A percentile compares a stretch with the other conserved stretches of the same genome.
phyloP scores from a whole-genome alignment of 108 stramenopile genomes.

The Seminavis robusta region DNA sequence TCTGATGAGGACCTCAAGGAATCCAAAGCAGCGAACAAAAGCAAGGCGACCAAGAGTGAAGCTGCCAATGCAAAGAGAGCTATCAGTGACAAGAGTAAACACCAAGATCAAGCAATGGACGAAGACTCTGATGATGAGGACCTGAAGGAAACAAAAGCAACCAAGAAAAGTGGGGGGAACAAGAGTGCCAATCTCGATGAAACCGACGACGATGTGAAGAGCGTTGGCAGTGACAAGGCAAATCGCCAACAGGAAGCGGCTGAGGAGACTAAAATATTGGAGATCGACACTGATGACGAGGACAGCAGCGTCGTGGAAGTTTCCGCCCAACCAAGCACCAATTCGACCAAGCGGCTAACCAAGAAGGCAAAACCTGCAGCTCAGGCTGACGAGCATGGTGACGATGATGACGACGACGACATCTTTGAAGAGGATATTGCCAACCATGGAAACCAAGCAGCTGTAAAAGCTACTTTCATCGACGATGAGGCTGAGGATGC shows the following conservation, averaged over 20 bases:
- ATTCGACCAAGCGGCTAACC: background rate
- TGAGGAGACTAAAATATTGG: background rate
- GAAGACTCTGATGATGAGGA: background rate
- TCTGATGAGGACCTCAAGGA: too few relatives aligned
- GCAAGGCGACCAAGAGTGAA: background rate
- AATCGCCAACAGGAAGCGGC: background rate
- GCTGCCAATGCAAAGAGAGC: background rate
- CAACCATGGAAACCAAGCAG: background rate
- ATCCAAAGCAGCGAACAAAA: background rate
- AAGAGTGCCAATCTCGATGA: background rate
- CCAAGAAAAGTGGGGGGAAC: background rate
- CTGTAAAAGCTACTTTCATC: conserved; percentile 5
- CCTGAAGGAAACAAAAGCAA: background rate
- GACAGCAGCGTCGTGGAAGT: too few relatives aligned
- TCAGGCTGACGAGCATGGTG: background rate
- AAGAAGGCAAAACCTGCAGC: background rate
- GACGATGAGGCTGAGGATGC: conserved; percentile 21
- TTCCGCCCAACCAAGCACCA: background rate
- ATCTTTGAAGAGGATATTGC: conserved; percentile 17
- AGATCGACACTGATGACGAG: conserved; percentile 8
- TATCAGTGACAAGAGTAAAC: background rate
- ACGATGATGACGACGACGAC: conserved; percentile 32
- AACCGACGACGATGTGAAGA: conserved; percentile 33
- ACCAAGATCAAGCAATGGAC: background rate
- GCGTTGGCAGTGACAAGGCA: background rate